phyloP scores from a whole-genome alignment of 768 basidiomycete genomes.

The Wakefieldia striispora region DNA sequence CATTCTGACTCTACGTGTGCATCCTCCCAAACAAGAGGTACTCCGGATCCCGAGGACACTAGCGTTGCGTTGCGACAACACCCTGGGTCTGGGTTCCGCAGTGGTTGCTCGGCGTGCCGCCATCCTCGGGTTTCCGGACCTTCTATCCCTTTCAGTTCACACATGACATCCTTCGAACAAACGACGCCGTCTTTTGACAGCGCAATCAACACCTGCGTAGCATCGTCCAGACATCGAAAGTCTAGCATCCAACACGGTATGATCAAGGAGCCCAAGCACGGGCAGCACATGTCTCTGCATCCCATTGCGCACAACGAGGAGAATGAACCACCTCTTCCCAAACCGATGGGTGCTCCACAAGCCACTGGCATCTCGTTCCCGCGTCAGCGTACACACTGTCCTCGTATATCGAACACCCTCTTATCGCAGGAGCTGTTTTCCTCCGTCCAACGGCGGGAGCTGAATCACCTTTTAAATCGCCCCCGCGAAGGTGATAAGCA shows the following conservation, averaged over 20 bases:
- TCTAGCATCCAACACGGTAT: background rate
- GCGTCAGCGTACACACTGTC: slow-evolving; percentile 6
- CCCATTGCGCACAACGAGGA: slow-evolving; percentile 11
- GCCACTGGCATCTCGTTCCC: slow-evolving; percentile 12
- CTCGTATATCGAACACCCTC: slow-evolving; percentile 12
- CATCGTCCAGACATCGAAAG: background rate
- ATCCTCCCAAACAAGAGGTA: background rate
- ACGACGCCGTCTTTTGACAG: background rate
- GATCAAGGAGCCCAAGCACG: slow-evolving; percentile 8
- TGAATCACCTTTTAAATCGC: slow-evolving; percentile 3
- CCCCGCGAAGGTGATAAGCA: slow-evolving; percentile 13
- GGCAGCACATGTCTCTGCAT: background rate
- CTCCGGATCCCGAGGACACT: slow-evolving; percentile 17
- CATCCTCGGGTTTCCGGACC: slow-evolving; percentile 16
- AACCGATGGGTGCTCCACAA: background rate
- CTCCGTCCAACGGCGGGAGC: slow-evolving; percentile 6
- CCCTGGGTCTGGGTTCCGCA: slow-evolving; percentile 22
- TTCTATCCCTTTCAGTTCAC: slow-evolving; percentile 13
- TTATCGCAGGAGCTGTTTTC: background rate
- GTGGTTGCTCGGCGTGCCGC: slow-evolving; percentile 28
- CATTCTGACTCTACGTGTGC: slow-evolving; percentile 1
- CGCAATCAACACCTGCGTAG: background rate
- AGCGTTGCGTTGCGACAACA: slow-evolving; percentile 2
- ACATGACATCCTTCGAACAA: background rate
- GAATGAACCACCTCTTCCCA: slow-evolving; percentile 15